Base-by-base conservation (phyloP, 2,329 filamentous ascomycete species). In the Elsinoe fawcettii region DNA sequence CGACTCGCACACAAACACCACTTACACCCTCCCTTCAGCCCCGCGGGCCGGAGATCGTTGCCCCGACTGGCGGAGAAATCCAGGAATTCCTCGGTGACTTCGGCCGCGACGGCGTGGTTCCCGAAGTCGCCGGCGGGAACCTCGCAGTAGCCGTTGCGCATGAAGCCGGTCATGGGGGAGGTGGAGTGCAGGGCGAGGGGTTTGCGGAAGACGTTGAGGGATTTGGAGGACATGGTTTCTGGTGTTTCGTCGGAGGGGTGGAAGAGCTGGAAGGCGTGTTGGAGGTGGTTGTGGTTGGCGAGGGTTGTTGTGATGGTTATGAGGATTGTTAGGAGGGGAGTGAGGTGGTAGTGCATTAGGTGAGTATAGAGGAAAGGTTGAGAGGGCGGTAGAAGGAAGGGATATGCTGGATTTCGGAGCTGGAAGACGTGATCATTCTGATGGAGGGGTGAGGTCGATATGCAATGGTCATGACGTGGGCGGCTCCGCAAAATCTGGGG, bases 1-100 rank as follows among this genome's bases (percentile, higher is more conserved):
- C 81, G 69, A 9, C 68, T 72, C 2, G 80, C 81, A 64, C 82
- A 85, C 4, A 85, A 69, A 67, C 82, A 85, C 80, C 82, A 85
- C 66, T 79, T 81, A 64, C 81, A 83, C 6, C 82, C 81, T 11
- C 72, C 77, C 18, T 73, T 79, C 56, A 85, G 73, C 2, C 81
- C 81, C 18, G 75, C 74, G 4, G 67, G 63, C 22, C 80, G 75
- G 32, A 85, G 71, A 63, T 85, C 79, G 64, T 85, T 85, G 37
- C 81, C 82, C 36, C 75, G 74, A 3, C 74, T 72, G 16, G 81
- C 80, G 30, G 76, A 76, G 71, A 80, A 85, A 65, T 84, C 79
- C 32, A 85, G 78, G 67, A 85, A 85, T 62, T 81, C 77, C 59
- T 82, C 75, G 7, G 79, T 81, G 1, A 85, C 71, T 25, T 80